These are phyloP conservation scores for Fragaria ananassa DNA, from an alignment of 306 rosid genomes.

Conservation along the genomic window DNA sequence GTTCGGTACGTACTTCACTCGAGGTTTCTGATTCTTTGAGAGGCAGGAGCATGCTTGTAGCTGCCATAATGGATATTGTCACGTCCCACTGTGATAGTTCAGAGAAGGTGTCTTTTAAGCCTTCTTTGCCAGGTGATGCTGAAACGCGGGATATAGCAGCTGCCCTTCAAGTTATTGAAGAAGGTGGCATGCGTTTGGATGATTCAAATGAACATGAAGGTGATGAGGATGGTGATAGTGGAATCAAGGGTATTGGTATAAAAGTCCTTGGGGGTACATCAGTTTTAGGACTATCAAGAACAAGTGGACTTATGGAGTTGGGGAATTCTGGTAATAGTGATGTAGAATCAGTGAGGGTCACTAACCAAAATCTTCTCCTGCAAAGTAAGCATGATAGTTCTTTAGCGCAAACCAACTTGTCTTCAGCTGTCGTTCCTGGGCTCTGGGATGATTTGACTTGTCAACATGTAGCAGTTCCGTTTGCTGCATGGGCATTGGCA, in stretches of 20 bases:
- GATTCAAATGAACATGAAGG: slow-evolving; percentile 56
- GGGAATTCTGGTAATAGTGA: slow-evolving; percentile 33
- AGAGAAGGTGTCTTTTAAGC: slow-evolving; percentile 53
- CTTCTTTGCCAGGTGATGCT: slow-evolving; percentile 76
- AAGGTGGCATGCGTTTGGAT: slow-evolving; percentile 79
- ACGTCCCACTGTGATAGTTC: slow-evolving; percentile 77
- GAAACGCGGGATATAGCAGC: slow-evolving; percentile 80
- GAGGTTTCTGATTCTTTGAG: slow-evolving; percentile 77
- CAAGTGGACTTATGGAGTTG: slow-evolving; percentile 36
- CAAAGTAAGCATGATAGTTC: slow-evolving; percentile 45
- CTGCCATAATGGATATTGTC: slow-evolving; percentile 90
- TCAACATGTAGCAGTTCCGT: slow-evolving; percentile 97
- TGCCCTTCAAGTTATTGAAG: slow-evolving; percentile 83
- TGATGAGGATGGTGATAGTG: slow-evolving; percentile 54
- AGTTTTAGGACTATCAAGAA: slow-evolving; percentile 72
- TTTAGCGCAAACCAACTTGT: slow-evolving; percentile 28
- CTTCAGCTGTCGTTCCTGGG: slow-evolving; percentile 84
- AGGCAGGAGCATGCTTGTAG: slow-evolving; percentile 99
- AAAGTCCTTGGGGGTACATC: slow-evolving; percentile 82
- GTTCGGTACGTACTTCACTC: slow-evolving; percentile 66
- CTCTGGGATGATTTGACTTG: slow-evolving; percentile 97
- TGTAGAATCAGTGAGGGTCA: slow-evolving; percentile 29
- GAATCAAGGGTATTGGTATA: slow-evolving; percentile 76
- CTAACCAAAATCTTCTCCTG: slow-evolving; percentile 28
- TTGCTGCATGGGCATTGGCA: slow-evolving; percentile 97